Evolutionary conservation across 2,329 filamentous ascomycete genomes (phyloP), one percentile per base, ranked within the genome.

Genomic region (Verticillium nonalfalfae): DNA sequence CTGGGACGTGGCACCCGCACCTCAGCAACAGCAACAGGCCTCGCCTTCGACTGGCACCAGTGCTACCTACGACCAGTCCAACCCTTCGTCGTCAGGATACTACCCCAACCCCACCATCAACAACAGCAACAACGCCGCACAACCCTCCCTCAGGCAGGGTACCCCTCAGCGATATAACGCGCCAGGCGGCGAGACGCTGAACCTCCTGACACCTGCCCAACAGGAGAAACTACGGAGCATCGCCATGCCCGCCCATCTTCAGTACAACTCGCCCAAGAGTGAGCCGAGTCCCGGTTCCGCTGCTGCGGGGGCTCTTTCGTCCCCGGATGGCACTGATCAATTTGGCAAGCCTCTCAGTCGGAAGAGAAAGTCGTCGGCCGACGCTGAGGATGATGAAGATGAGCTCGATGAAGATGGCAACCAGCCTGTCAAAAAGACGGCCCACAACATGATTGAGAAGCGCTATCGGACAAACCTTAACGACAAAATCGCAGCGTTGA

Each of bases 391-490:
- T 5, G 85, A 88, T 11, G 81, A 86, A 26, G 79, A 85, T 3
- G 85, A 88, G 13, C 80, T 85, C 56, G 76, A 82, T 35, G 74
- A 85, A 58, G 83, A 82, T 66, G 84, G 79, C 68, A 87, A 82
- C 36, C 78, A 81, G 26, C 79, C 79, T 34, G 70, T 80, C 62
- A 97, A 97, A 81, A 97, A 97, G 82, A 96, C 93, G 36, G 93
- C 94, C 2, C 94, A 98, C 76, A 98, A 97, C 75, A 95, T 98
- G 83, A 97, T 98, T 65, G 94, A 98, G 78, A 98, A 97, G 81
- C 83, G 94, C 66, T 98, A 98, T 75, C 88, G 94, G 69, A 97
- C 91, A 60, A 98, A 98, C 71, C 82, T 98, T 61, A 98, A 98
- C 71, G 94, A 97, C 72, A 98, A 98, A 79, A 98, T 98, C 69